Evolutionary conservation across 1,284 basidiomycete species (phyloP).

Genomic region (Tylopilus sp.): DNA sequence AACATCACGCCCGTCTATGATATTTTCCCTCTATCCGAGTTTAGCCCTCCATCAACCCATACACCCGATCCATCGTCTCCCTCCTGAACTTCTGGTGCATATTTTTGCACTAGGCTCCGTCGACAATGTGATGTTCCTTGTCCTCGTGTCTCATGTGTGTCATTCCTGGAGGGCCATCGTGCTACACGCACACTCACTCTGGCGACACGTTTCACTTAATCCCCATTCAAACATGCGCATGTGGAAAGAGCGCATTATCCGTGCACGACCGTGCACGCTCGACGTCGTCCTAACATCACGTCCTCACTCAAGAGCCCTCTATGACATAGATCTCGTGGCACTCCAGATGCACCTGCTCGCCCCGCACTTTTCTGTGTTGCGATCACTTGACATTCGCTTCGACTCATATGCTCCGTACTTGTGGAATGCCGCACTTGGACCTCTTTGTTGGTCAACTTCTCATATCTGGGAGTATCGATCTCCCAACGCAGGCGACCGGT

Average conservation of each 20-base stretch:
- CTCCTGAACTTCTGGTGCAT: constrained; percentile 64
- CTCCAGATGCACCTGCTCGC: constrained; percentile 62
- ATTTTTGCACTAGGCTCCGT: constrained; percentile 67
- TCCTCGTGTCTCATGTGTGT: constrained; percentile 70
- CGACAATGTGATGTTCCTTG: constrained; percentile 60
- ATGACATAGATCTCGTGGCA: constrained; percentile 59
- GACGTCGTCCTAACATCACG: constrained; percentile 56
- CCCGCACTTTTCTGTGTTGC: constrained; percentile 60
- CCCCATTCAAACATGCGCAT: constrained; percentile 52
- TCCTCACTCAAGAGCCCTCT: constrained; percentile 36
- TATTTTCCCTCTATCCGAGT: constrained; percentile 36
- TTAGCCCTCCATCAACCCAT: constrained; percentile 27
- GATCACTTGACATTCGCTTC: constrained; percentile 66
- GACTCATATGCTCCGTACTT: constrained; percentile 62
- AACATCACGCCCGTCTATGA: constrained; percentile 40
- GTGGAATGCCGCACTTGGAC: constrained; percentile 66
- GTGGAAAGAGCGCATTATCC: constrained; percentile 65
- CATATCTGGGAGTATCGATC: constrained; percentile 37
- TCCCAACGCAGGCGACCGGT: constrained; percentile 16
- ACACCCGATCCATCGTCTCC: constrained; percentile 62
- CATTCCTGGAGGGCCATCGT: constrained; percentile 63
- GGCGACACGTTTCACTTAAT: constrained; percentile 61
- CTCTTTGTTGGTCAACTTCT: constrained; percentile 47
- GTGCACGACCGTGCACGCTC: constrained; percentile 63
- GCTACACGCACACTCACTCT: constrained; percentile 63